Conservation (phyloP, 371 early-diverging fungal genomes). For the Mucor mucedo region DNA sequence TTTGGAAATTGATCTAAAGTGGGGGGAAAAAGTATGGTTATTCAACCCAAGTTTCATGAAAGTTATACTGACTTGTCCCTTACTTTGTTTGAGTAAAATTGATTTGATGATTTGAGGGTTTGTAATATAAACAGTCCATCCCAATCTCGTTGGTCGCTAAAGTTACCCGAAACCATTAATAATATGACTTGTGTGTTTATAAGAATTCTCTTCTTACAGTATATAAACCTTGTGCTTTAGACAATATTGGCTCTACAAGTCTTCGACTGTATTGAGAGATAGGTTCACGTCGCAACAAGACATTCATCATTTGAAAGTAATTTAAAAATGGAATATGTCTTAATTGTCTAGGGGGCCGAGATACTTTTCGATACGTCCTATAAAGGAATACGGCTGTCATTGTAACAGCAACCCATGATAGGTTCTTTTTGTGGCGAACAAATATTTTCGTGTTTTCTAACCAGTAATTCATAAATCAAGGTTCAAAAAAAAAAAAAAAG, state of each 20-base stretch:
- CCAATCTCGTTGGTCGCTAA: constrained; percentile 10
- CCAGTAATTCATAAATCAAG: neutral
- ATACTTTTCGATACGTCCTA: neutral
- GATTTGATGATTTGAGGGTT: constrained; percentile 2
- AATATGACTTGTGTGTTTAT: neutral
- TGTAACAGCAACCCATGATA: neutral
- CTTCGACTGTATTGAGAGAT: constrained; percentile 3
- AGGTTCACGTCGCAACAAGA: neutral
- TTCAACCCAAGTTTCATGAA: neutral
- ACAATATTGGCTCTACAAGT: constrained; percentile 6
- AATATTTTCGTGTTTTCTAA: neutral
- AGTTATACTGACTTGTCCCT: neutral
- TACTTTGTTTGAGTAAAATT: constrained; percentile 9
- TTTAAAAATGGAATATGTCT: constrained; percentile 10
- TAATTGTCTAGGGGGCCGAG: neutral
- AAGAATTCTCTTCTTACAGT: neutral
- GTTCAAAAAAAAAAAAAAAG: too few species aligned
- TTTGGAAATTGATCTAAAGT: constrained; percentile 9
- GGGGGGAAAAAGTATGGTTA: too few species aligned
- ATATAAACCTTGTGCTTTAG: neutral
- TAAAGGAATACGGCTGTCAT: neutral
- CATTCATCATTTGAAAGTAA: constrained; percentile 14
- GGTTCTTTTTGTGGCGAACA: neutral
- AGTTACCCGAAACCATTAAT: neutral
- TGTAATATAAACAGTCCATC: constrained; percentile 7